Evolutionary conservation across 148 eudicot genomes (phyloP).

Genomic region (Arbutus unedo): DNA sequence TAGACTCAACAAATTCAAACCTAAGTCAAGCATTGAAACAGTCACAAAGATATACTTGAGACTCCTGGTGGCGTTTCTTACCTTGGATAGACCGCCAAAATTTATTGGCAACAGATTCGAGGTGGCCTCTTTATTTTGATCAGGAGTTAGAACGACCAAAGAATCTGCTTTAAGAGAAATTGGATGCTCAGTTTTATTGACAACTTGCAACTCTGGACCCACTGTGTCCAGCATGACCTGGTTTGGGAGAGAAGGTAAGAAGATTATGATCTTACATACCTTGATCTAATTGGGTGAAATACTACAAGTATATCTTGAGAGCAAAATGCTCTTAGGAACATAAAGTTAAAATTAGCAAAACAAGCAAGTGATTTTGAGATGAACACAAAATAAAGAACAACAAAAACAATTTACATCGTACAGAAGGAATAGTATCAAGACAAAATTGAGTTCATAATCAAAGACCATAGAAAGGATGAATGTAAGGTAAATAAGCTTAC

Average conservation of each 20-base stretch:
- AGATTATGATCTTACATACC: background rate
- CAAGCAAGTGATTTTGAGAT: background rate
- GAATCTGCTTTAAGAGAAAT: constrained; percentile 55
- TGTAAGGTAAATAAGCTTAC: constrained; percentile 29
- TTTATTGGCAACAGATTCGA: constrained; percentile 60
- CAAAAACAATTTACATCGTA: background rate
- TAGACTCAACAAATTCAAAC: background rate
- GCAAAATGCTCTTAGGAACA: background rate
- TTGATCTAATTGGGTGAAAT: background rate
- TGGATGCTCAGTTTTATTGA: constrained; percentile 46
- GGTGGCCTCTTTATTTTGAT: constrained; percentile 53
- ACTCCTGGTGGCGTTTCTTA: constrained; percentile 10
- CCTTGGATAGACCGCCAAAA: constrained; percentile 60
- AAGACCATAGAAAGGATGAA: background rate
- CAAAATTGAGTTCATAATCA: background rate
- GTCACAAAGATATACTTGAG: background rate
- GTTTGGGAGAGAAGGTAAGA: background rate
- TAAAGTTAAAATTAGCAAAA: background rate
- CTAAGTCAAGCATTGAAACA: constrained; percentile 1
- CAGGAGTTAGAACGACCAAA: constrained; percentile 50
- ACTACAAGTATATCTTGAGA: background rate
- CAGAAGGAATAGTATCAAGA: background rate
- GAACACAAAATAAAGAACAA: background rate
- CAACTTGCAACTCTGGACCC: constrained; percentile 68
- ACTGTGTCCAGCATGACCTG: constrained; percentile 79